Evolutionary conservation across 2,329 filamentous ascomycete species (phyloP).

Genomic region (Trichoderma sp.): DNA sequence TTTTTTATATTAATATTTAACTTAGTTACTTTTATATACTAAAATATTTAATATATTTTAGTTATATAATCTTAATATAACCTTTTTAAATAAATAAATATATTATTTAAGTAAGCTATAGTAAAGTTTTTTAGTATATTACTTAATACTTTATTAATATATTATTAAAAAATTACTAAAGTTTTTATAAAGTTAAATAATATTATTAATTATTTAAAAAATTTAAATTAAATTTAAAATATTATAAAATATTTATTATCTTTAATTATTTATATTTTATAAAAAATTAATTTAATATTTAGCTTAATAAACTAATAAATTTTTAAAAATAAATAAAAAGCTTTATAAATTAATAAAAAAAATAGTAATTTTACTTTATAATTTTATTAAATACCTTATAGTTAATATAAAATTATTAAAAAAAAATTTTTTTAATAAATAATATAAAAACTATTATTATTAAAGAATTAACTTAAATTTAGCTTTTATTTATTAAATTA

Average conservation of each 20-base stretch:
- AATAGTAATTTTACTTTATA: neutral
- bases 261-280: neutral
- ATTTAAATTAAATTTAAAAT: neutral
- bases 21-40: neutral
- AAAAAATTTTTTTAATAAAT: neutral
- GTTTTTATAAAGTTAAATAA: neutral
- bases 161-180: neutral
- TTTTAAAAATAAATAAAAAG: neutral
- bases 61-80: too few species aligned
- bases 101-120: neutral
- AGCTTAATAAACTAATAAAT: neutral
- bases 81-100: neutral
- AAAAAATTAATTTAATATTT: neutral
- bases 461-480: neutral
- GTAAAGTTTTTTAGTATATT: neutral
- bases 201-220: conserved; percentile 9
- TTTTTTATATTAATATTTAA: neutral
- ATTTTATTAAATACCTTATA: neutral
- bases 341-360: neutral
- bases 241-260: neutral
- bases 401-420: neutral
- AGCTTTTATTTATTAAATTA: too few species aligned
- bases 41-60: neutral
- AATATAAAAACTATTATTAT: neutral
- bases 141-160: neutral